Base-by-base conservation (phyloP, 495 filamentous ascomycete species). In the Hapsidospora chrysogenum region DNA sequence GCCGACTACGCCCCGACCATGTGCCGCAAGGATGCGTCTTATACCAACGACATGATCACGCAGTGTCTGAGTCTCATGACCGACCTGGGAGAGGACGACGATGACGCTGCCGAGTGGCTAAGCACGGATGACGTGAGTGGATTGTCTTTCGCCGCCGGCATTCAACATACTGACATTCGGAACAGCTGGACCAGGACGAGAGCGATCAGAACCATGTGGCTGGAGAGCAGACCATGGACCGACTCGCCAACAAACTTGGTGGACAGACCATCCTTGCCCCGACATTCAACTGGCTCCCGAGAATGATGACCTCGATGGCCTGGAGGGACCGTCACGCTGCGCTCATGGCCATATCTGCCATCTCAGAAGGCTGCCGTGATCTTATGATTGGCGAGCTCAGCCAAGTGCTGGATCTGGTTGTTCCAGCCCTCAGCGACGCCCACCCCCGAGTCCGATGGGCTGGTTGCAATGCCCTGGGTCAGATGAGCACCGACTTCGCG, bases 401-500 rank as follows among this genome's bases (percentile, higher is more conserved):
- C 49, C 83, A 94, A 51, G 87, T 99, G 16, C 64, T 99, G 39
- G 85, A 86, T 31, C 67, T 96, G 17, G 89, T 99, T 27, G 74
- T 94, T 27, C 92, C 92, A 10, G 81, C 87, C 32, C 68, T 99
- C n/a, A 74, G 76, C 41, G 86, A 96, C 43, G 66, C 78, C 27
- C 92, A 96, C 51, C 84, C 92, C 15, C 80, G 92, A 39, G 92
- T 99, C 32, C 79, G 89, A 37, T 99, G 92, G 74, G 92, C 92
- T 20, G 92, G 86, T 23, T 99, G 92, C 61, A 96, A 99, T 51
- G 92, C 92, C n/a, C 64, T 99, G 17, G 92, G 92, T 10, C 92
- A 99, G 54, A 99, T 99, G 92, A 96, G 92, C 56, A 99, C 92
- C 8, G 92, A 99, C 54, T 99, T 99, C 52, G 89, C 92, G 20